Base-by-base conservation (phyloP, 768 basidiomycete species). In the Tricholoma furcatifolium region DNA sequence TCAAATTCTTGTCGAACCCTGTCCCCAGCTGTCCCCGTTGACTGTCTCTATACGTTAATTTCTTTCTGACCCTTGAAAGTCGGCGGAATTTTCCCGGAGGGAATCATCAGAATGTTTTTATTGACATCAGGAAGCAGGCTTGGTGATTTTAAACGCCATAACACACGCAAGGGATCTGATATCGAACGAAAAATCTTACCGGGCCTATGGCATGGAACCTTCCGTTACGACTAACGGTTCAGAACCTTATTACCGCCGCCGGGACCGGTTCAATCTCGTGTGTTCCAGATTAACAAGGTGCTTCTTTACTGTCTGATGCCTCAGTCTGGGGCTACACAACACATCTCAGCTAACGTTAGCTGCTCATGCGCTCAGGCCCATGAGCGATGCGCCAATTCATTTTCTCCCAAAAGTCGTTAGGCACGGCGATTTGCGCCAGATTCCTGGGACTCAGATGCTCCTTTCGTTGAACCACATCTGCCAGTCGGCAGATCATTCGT, bases 231-330 rank as follows among this genome's bases (percentile, higher is more conserved):
- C 38, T 41, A 40, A 31, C 27, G 41, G 27, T 30, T n/a, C 44
- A 45, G 21, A 0, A 17, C 27, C 27, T 27, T 27, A 32, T 32
- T 11, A 51, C 42, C 41, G 50, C 43, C 32, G 15, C 34, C 24
- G 23, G 36, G 23, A 24, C 15, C 23, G 34, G 18, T 40, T 35
- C 35, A 36, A 43, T 31, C 43, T 23, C 7, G 27, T 27, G 27
- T 27, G 27, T 31, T 46, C 21, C 23, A 27, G 27, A 24, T 47
- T 49, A 18, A 21, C 36, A 14, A 20, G 15, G 34, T 32, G 54
- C 50, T 55, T 55, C 54, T 35, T 47, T 17, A 47, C 35, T 47
- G 36, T 36, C 35, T 52, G 50, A 56, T 52, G n/a, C 39, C 39
- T 40, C 17, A 21, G 12, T 51, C 45, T 27, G 34, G 36, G 42